These are phyloP conservation scores for Nadsonia fulvescens DNA, from an alignment of 805 yeast genomes.

Conservation along the genomic window DNA sequence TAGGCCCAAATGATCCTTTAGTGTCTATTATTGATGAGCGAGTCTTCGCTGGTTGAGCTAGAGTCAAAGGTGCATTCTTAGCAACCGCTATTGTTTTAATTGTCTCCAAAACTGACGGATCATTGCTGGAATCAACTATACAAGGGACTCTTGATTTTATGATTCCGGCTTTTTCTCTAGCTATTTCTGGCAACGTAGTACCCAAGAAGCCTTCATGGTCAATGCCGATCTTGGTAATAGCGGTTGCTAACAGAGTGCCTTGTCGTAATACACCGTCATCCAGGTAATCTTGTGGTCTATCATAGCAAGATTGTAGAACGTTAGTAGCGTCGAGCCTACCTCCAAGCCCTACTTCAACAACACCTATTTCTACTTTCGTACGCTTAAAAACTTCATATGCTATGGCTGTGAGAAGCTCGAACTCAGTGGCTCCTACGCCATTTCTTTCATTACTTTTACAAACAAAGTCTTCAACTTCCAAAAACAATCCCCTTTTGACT, in stretches of 20 bases:
- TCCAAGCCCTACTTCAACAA: constrained; percentile 90
- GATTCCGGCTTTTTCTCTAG: constrained; percentile 75
- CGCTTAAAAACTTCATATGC: constrained; percentile 62
- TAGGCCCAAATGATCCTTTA: constrained; percentile 2
- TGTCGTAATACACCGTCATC: too few relatives aligned
- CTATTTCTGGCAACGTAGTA: constrained; percentile 41
- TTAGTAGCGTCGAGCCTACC: constrained; percentile 85
- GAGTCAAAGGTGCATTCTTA: constrained; percentile 16
- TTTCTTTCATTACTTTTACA: constrained; percentile 21
- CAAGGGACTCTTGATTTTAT: constrained; percentile 42
- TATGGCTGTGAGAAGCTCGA: constrained; percentile 69
- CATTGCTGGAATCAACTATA: constrained; percentile 58
- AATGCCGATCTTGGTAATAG: constrained; percentile 67
- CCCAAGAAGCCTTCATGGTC: constrained; percentile 79
- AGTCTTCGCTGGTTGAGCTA: constrained; percentile 12
- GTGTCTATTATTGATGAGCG: not conserved
- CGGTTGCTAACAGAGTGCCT: constrained; percentile 40
- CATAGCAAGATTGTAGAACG: constrained; percentile 25
- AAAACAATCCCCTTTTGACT: constrained; percentile 30
- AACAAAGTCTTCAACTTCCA: constrained; percentile 26
- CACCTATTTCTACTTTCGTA: constrained; percentile 48
- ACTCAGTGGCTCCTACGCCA: constrained; percentile 60
- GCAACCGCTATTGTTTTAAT: constrained; percentile 23
- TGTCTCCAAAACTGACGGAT: constrained; percentile 28
- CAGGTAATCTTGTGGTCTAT: too few relatives aligned